A percentile compares a stretch with the other conserved stretches of the same genome.
Conservation (phyloP, 1,139 yeast genomes). For the Yamadazyma epiphylla region DNA sequence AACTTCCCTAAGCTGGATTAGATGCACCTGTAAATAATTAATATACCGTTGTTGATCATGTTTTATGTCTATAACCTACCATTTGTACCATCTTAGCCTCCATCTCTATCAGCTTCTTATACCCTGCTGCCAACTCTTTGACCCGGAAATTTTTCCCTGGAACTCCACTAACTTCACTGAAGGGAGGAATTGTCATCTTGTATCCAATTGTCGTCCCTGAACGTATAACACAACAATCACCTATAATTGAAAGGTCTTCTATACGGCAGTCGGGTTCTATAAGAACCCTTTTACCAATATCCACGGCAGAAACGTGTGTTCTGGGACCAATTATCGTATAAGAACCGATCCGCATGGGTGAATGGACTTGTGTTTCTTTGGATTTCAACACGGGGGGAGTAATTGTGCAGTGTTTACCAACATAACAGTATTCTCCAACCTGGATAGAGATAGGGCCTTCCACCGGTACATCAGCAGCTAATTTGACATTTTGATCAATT, state of each 20-base stretch:
- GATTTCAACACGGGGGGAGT: slow-evolving; percentile 27
- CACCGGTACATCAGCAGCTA: slow-evolving; percentile 39
- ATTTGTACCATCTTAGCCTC: slow-evolving; percentile 36
- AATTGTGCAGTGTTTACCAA: slow-evolving; percentile 26
- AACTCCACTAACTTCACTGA: slow-evolving; percentile 44
- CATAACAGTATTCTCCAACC: slow-evolving; percentile 50
- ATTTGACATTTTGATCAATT: slow-evolving; percentile 22
- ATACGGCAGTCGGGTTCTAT: slow-evolving; percentile 42
- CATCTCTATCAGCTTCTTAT: slow-evolving; percentile 37
- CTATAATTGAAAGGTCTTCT: slow-evolving; percentile 47
- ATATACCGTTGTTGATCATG: background rate
- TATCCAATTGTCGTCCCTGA: slow-evolving; percentile 51
- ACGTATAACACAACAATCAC: slow-evolving; percentile 58
- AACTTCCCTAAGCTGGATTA: slow-evolving; percentile 4
- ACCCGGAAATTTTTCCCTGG: slow-evolving; percentile 31
- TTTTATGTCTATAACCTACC: slow-evolving; percentile 4
- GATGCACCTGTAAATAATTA: background rate
- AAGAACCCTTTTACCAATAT: slow-evolving; percentile 55
- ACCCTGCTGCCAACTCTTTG: slow-evolving; percentile 33
- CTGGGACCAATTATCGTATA: slow-evolving; percentile 50
- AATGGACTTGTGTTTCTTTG: slow-evolving; percentile 12
- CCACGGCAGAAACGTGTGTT: slow-evolving; percentile 39
- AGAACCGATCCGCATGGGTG: slow-evolving; percentile 51
- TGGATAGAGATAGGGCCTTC: slow-evolving; percentile 31
- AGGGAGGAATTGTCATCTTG: slow-evolving; percentile 57